These are phyloP conservation scores for Forsythia suspensa DNA, from an alignment of 257 asterid species.

Conservation along the genomic window DNA sequence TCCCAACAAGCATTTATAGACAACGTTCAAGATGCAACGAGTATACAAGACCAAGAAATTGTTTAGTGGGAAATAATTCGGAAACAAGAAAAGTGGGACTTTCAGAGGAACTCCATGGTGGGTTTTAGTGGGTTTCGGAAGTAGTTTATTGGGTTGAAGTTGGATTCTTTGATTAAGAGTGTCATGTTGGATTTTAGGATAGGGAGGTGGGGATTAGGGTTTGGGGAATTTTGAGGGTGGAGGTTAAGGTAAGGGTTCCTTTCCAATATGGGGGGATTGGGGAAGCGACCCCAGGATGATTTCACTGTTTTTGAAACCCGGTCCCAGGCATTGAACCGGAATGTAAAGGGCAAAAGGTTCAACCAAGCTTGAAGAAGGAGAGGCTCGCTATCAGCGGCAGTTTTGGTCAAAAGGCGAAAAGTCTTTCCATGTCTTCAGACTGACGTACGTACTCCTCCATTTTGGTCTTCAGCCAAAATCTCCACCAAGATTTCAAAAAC, in stretches of 20 bases:
- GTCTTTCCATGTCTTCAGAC: too few species aligned
- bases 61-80: too few species aligned
- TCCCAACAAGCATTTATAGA: too few species aligned
- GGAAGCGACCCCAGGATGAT: slow-evolving; percentile 40
- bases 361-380: slow-evolving; percentile 88
- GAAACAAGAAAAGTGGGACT: too few species aligned
- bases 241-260: slow-evolving; percentile 33
- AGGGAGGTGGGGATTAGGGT: slow-evolving; percentile 42
- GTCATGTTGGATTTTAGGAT: slow-evolving; percentile 83
- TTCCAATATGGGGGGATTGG: slow-evolving; percentile 33
- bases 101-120: too few species aligned
- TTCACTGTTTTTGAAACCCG: background rate
- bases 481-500: slow-evolving; percentile 42
- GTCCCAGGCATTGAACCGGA: background rate
- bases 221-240: slow-evolving; percentile 50
- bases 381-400: slow-evolving; percentile 39
- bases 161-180: slow-evolving; percentile 35
- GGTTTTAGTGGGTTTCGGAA: slow-evolving; percentile 36
- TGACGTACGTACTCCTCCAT: background rate
- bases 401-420: too few species aligned
- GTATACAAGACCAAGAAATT: too few species aligned
- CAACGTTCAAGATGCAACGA: background rate
- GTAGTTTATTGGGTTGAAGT: slow-evolving; percentile 38
- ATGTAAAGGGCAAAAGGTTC: background rate
- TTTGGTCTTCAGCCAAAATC: slow-evolving; percentile 2